These are phyloP conservation scores for Coemansia sp. DNA, from an alignment of 192 early-diverging fungal species.

Conservation along the genomic window DNA sequence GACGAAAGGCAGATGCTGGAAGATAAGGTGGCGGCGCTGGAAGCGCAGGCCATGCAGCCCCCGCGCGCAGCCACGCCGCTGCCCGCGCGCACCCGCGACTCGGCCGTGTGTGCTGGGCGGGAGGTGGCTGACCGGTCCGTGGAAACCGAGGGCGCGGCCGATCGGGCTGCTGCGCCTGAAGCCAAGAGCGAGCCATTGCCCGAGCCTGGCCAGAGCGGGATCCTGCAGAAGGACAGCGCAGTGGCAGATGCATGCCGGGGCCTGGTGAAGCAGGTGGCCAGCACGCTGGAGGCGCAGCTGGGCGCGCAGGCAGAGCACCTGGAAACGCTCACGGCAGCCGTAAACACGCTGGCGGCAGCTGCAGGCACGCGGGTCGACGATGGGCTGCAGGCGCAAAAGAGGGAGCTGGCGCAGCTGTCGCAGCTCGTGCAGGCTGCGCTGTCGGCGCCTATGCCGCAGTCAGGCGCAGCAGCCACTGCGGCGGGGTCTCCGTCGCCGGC, in stretches of 20 bases:
- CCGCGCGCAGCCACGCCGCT: conserved; percentile 16
- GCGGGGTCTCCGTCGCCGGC: conserved; percentile 3
- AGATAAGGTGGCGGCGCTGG: conserved; percentile 15
- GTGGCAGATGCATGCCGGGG: conserved; percentile 19
- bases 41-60: conserved; percentile 16
- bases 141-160: background rate
- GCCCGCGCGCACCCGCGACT: conserved; percentile 21
- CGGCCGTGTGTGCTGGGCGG: conserved; percentile 13
- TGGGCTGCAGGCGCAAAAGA: conserved; percentile 23
- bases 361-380: conserved; percentile 23
- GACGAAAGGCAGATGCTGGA: conserved; percentile 25
- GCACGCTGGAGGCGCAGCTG: conserved; percentile 23
- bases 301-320: conserved; percentile 24
- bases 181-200: background rate
- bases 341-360: conserved; percentile 18
- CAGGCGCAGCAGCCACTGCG: conserved; percentile 2
- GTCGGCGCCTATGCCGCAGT: background rate
- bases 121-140: too few relatives aligned
- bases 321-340: conserved; percentile 17
- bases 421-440: conserved; percentile 16
- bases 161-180: background rate
- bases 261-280: conserved; percentile 15
- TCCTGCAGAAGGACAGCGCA: background rate
- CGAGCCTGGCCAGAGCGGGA: background rate
- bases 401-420: conserved; percentile 22